Conservation (phyloP, 352 stramenopile species). For the Phytophthora ramorum region DNA sequence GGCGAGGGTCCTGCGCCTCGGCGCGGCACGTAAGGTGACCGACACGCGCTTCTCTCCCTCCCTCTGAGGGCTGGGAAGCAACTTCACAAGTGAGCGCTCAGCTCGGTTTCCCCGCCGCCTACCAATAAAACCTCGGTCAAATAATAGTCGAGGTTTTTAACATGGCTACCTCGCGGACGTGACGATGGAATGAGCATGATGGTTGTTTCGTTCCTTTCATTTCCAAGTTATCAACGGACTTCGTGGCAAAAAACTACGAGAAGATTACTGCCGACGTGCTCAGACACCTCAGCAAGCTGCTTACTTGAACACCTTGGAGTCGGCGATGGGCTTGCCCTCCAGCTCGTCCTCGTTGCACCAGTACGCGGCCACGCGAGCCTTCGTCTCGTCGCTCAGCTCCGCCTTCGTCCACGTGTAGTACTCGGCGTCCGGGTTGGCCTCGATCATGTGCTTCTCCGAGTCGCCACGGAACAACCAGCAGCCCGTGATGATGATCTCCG, state of each 20-base stretch:
- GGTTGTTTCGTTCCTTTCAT: constrained; percentile 20
- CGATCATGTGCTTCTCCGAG: constrained; percentile 86
- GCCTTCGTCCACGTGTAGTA: constrained; percentile 94
- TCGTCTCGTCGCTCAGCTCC: constrained; percentile 70
- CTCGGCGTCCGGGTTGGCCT: constrained; percentile 93
- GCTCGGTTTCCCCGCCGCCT: constrained; percentile 6
- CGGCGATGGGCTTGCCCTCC: constrained; percentile 89
- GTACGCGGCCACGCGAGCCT: constrained; percentile 85
- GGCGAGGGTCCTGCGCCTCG: constrained; percentile 11
- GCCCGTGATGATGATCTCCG: constrained; percentile 89
- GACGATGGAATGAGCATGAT: neutral
- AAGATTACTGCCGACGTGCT: neutral
- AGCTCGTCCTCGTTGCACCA: constrained; percentile 91
- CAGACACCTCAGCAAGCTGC: constrained; percentile 5
- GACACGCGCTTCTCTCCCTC: constrained; percentile 29
- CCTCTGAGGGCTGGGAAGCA: constrained; percentile 33
- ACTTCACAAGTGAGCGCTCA: constrained; percentile 32
- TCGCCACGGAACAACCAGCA: constrained; percentile 93
- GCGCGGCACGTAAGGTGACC: constrained; percentile 8
- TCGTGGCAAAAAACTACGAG: neutral
- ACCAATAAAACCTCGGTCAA: constrained; percentile 22
- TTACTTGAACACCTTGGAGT: constrained; percentile 97
- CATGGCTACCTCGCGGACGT: neutral
- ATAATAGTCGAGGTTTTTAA: constrained; percentile 19
- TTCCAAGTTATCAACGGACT: constrained; percentile 23